These are phyloP conservation scores for Paraphaeosphaeria sporulosa DNA, from an alignment of 2,329 filamentous ascomycete species.

Conservation along the genomic window DNA sequence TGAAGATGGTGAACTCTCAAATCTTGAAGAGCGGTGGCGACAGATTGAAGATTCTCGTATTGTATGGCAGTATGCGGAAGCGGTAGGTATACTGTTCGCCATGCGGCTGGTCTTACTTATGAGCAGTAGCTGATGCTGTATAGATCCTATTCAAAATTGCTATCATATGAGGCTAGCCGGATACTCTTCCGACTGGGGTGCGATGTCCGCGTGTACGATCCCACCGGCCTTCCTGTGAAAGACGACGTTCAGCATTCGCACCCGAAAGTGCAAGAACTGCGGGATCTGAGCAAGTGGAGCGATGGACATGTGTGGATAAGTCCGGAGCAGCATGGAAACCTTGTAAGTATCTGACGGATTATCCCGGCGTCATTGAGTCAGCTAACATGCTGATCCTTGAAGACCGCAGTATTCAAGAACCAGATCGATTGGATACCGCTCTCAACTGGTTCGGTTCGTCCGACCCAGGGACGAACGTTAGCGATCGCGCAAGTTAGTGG, in stretches of 20 bases:
- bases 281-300: slow-evolving; percentile 68
- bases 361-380: neutral
- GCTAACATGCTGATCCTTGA: slow-evolving; percentile 46
- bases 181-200: slow-evolving; percentile 71
- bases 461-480: slow-evolving; percentile 71
- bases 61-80: slow-evolving; percentile 67
- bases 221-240: slow-evolving; percentile 66
- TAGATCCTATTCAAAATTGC: slow-evolving; percentile 67
- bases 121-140: slow-evolving; percentile 10
- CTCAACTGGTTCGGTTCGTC: slow-evolving; percentile 66
- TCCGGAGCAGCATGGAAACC: slow-evolving; percentile 71
- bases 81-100: slow-evolving; percentile 39
- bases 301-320: slow-evolving; percentile 72
- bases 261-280: slow-evolving; percentile 68
- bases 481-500: slow-evolving; percentile 69
- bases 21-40: slow-evolving; percentile 44
- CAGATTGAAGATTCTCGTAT: slow-evolving; percentile 65
- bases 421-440: slow-evolving; percentile 76
- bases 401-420: slow-evolving; percentile 73
- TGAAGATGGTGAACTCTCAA: slow-evolving; percentile 61
- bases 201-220: slow-evolving; percentile 70
- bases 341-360: slow-evolving; percentile 51
- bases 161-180: slow-evolving; percentile 66
- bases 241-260: slow-evolving; percentile 67
- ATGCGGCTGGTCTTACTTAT: neutral